Evolutionary conservation across 306 rosid genomes (phyloP), one percentile per base, ranked within the genome.

Genomic region (Lotus japonicus): DNA sequence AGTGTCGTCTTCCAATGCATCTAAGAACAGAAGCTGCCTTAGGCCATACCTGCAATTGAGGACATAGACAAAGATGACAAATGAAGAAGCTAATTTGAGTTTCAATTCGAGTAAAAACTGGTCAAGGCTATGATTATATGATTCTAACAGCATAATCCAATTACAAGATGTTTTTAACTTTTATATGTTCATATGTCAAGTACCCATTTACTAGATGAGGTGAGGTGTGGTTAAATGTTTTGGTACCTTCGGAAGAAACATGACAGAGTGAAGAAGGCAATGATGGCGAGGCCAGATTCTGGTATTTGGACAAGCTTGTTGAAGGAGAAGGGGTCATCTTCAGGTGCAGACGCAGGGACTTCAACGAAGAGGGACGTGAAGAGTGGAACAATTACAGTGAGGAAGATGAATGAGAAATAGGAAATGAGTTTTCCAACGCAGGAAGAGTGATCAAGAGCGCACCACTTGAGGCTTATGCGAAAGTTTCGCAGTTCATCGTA

Each of bases 281-380:
- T 80, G 53, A 80, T 61, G 21, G 98, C 83, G 16, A 88, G 83
- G 45, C 67, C 83, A 0, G 98, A 88, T 51, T 88, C 89, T 0
- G 98, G 98, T 11, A 90, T 8, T 18, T 94, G 97, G 53, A 90
- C 95, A 9, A 94, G 89, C 71, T 85, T 82, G 83, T 90, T 88
- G 76, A 88, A 72, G 9, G 88, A 72, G 43, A 76, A 18, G 6
- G 96, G 92, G 33, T 94, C 95, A 19, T 74, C 74, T 9, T 64
- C 66, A 4, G 80, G 52, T 3, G 84, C 38, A 0, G 87, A 65
- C 1, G 71, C 23, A 5, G 90, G 85, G 56, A 77, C 69, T 14
- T 46, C 38, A 10, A 86, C 66, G 35, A 79, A 63, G 60, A 86
- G 12, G 4, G 90, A 69, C 5, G 82, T 18, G 11, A 83, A 8